phyloP scores from a whole-genome alignment of 371 early-diverging fungal species.

The Rhizopus arrhizus region DNA sequence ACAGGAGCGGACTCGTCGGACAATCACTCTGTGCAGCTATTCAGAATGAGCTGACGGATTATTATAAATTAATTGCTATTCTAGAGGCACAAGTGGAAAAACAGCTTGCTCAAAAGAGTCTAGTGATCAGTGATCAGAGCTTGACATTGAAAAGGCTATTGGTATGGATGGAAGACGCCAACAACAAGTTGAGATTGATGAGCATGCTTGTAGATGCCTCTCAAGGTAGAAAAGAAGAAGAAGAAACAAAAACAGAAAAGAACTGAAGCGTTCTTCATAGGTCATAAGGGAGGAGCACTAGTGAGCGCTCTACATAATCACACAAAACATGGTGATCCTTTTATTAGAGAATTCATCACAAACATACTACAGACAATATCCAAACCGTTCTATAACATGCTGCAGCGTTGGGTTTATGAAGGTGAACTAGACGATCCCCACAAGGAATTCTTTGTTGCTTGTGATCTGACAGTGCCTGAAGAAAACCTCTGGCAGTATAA shows the following conservation, averaged over 20 bases:
- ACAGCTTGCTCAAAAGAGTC: constrained; percentile 20
- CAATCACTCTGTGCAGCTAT: constrained; percentile 84
- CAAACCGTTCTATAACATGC: constrained; percentile 85
- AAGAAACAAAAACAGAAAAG: background rate
- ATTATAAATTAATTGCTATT: constrained; percentile 82
- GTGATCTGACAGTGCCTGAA: constrained; percentile 55
- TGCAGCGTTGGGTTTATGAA: constrained; percentile 90
- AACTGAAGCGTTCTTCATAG: constrained; percentile 15
- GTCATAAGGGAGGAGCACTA: constrained; percentile 78
- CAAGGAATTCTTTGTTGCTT: constrained; percentile 88
- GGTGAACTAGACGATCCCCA: constrained; percentile 94
- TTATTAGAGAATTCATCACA: constrained; percentile 75
- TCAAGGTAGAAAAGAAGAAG: constrained; percentile 40
- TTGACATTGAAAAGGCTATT: constrained; percentile 81
- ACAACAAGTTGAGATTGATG: constrained; percentile 75
- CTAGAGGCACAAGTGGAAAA: constrained; percentile 80
- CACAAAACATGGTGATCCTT: constrained; percentile 90
- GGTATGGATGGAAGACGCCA: constrained; percentile 85
- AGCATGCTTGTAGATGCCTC: constrained; percentile 64
- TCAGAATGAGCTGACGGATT: constrained; percentile 75
- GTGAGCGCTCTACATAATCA: constrained; percentile 80
- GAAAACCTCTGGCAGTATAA: constrained; percentile 80
- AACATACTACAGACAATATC: constrained; percentile 78
- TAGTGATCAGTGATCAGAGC: constrained; percentile 43
- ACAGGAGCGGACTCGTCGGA: constrained; percentile 60